A percentile compares a stretch with the other conserved stretches of the same genome.
Conservation (phyloP, 148 eudicot species). For the Vaccinium vitisidaea region DNA sequence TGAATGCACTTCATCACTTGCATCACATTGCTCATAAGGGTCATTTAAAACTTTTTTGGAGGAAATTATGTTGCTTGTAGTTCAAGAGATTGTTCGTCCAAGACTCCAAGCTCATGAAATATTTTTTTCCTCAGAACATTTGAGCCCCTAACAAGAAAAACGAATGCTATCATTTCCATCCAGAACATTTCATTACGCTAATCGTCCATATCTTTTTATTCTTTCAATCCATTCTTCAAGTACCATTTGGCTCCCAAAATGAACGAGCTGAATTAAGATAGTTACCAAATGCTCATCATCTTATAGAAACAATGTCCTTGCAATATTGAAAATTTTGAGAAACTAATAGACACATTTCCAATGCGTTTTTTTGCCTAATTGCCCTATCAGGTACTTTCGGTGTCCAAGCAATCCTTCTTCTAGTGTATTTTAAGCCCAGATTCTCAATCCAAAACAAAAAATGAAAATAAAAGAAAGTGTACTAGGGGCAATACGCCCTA, state of each 20-base stretch:
- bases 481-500: neutral
- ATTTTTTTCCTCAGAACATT: neutral
- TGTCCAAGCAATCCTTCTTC: neutral
- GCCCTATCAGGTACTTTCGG: neutral
- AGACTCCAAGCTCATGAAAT: neutral
- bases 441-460: neutral
- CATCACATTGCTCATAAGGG: too few relatives aligned
- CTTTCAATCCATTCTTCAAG: neutral
- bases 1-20: too few relatives aligned
- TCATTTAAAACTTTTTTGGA: too few relatives aligned
- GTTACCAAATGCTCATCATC: neutral
- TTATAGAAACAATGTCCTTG: neutral
- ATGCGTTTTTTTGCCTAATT: neutral
- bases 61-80: neutral
- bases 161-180: neutral
- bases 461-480: too few relatives aligned
- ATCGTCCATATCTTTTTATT: neutral
- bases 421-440: neutral
- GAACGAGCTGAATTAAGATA: neutral
- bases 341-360: neutral
- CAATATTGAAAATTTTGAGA: neutral
- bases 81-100: neutral
- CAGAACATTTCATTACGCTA: neutral
- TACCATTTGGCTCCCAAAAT: neutral
- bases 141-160: neutral